These are phyloP conservation scores for Basipetospora chlamydospora DNA, from an alignment of 2,329 filamentous ascomycete genomes.

Conservation along the genomic window DNA sequence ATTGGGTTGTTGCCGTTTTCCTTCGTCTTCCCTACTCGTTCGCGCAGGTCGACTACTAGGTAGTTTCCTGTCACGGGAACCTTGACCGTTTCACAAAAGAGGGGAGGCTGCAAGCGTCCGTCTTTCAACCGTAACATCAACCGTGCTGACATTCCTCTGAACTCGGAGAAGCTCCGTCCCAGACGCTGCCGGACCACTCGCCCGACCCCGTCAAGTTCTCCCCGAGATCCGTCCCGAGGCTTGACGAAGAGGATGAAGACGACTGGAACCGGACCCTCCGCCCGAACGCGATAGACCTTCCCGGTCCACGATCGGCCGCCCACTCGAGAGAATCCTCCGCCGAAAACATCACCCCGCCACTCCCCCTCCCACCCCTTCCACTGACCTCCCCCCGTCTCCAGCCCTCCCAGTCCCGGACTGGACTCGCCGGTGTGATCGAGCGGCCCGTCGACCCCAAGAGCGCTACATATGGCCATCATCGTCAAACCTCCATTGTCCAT, in stretches of 20 bases:
- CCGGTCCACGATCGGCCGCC: constrained; percentile 23
- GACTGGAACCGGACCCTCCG: constrained; percentile 38
- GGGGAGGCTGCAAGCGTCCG: constrained; percentile 9
- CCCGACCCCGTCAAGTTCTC: constrained; percentile 38
- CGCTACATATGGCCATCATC: constrained; percentile 66
- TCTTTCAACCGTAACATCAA: no score
- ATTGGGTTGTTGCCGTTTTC: no score
- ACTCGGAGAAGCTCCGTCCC: constrained; percentile 39
- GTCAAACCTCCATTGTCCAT: constrained; percentile 94
- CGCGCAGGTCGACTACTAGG: no score
- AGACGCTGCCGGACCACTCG: constrained; percentile 41
- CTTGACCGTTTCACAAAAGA: constrained; percentile 15
- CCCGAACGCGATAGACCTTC: constrained; percentile 25
- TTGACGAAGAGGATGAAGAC: constrained; percentile 36
- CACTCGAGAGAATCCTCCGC: constrained; percentile 46
- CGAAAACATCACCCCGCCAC: constrained; percentile 31
- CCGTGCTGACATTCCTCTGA: constrained; percentile 5
- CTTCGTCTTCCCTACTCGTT: no score
- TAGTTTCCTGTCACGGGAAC: no score
- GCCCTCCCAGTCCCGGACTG: constrained; percentile 24
- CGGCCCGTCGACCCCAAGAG: constrained; percentile 41
- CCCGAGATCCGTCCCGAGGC: constrained; percentile 32
- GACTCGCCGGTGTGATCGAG: constrained; percentile 29
- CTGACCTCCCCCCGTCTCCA: constrained; percentile 25
- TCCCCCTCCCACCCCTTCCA: constrained; percentile 11